These are phyloP conservation scores for Lasiosphaeria miniovina DNA, from an alignment of 495 filamentous ascomycete genomes.

Conservation along the genomic window DNA sequence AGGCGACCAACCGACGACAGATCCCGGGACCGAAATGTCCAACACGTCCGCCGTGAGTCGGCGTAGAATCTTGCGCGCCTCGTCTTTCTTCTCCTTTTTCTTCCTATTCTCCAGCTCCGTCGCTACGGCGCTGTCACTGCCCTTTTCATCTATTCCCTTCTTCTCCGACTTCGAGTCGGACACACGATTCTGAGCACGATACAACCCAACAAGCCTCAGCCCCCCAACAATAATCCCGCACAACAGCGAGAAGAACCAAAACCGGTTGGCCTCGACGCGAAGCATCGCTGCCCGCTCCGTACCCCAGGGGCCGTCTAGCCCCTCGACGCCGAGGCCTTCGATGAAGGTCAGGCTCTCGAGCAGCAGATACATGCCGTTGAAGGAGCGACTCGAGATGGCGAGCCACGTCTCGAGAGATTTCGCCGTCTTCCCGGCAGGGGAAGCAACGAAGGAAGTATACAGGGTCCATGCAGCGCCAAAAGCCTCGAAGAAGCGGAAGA, in stretches of 20 bases:
- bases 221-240: conserved; percentile 27
- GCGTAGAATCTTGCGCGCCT: conserved; percentile 21
- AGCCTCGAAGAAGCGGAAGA: conserved; percentile 61
- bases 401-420: conserved; percentile 26
- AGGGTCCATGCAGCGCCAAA: conserved; percentile 48
- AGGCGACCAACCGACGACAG: conserved; percentile 53
- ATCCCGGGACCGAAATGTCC: conserved; percentile 56
- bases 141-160: conserved; percentile 7
- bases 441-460: conserved; percentile 8
- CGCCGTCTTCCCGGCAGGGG: neutral
- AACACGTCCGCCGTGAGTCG: conserved; percentile 51
- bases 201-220: conserved; percentile 24
- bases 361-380: conserved; percentile 47
- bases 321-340: conserved; percentile 37
- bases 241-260: conserved; percentile 61
- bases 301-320: conserved; percentile 37
- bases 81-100: conserved; percentile 8
- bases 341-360: conserved; percentile 43
- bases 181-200: neutral
- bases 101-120: conserved; percentile 3
- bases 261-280: conserved; percentile 56
- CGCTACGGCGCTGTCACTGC: neutral
- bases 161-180: conserved; percentile 8
- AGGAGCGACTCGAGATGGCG: conserved; percentile 37
- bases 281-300: conserved; percentile 21